Evolutionary conservation across 306 rosid species (phyloP).

Genomic region (Vigna angularis): DNA sequence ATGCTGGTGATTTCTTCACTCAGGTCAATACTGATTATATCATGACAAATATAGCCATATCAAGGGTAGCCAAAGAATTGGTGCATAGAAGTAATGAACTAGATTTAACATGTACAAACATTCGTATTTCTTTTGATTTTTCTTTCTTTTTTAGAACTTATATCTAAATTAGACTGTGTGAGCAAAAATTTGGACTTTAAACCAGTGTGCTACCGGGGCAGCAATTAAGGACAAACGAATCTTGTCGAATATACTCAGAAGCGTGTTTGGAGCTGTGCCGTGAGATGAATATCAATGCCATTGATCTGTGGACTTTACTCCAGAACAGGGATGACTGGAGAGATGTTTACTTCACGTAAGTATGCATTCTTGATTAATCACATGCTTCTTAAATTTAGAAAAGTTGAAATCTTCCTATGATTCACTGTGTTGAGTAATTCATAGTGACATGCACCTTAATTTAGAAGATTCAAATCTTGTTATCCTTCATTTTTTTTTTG

Average conservation of each 20-base stretch:
- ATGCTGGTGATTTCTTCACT: not conserved
- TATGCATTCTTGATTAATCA: constrained; percentile 10
- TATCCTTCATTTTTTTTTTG: not conserved
- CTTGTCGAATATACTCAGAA: constrained; percentile 69
- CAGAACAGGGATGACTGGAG: constrained; percentile 70
- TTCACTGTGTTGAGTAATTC: not conserved
- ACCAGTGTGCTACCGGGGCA: not conserved
- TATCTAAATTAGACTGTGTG: constrained; percentile 3
- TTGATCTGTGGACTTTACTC: constrained; percentile 70
- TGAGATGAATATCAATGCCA: constrained; percentile 64
- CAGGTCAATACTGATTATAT: not conserved
- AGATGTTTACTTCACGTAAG: constrained; percentile 73
- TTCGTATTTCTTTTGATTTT: not conserved
- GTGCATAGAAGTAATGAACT: not conserved
- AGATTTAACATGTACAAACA: not conserved
- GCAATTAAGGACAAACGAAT: constrained; percentile 55
- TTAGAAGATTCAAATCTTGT: not conserved
- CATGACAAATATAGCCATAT: not conserved
- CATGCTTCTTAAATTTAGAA: too few species aligned
- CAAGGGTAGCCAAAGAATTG: not conserved
- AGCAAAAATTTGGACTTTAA: constrained; percentile 10
- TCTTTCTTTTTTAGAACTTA: not conserved
- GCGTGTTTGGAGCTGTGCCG: constrained; percentile 71
- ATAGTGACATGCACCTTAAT: not conserved
- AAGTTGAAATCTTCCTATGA: not conserved